Conservation (phyloP, 2,329 filamentous ascomycete genomes). For the Hypoxylon sp. region DNA sequence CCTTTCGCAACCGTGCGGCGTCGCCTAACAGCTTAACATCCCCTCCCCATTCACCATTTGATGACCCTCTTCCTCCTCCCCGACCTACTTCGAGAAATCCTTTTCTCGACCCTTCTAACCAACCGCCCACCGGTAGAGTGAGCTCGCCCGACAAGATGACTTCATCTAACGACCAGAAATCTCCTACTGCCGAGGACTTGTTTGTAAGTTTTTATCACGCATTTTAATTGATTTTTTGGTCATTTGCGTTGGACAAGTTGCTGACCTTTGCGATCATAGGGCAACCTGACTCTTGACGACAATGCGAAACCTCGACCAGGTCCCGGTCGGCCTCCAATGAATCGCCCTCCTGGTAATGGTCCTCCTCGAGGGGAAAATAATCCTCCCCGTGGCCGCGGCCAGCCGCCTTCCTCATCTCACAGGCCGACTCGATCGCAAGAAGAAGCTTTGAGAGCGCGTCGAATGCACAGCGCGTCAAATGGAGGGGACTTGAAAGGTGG, state of each 20-base stretch:
- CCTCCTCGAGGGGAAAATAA: conserved; percentile 64
- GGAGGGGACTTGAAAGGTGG: conserved; percentile 54
- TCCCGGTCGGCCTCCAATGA: conserved; percentile 54
- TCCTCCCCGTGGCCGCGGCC: conserved; percentile 62
- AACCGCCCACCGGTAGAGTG: conserved; percentile 51
- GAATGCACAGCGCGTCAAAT: conserved; percentile 54
- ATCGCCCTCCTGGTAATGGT: conserved; percentile 58
- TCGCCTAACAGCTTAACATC: conserved; percentile 67
- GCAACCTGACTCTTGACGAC: conserved; percentile 77
- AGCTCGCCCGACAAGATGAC: conserved; percentile 67
- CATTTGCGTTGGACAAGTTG: conserved; percentile 48
- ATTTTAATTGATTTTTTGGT: background rate
- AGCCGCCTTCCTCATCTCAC: conserved; percentile 65
- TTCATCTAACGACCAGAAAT: conserved; percentile 63
- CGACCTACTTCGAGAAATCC: conserved; percentile 81
- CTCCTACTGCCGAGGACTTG: conserved; percentile 76
- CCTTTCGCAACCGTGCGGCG: conserved; percentile 80
- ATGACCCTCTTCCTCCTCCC: conserved; percentile 69
- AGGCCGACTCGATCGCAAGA: conserved; percentile 77
- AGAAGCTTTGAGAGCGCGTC: conserved; percentile 70
- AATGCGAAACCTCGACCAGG: conserved; percentile 53
- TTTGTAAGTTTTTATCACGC: conserved; percentile 74
- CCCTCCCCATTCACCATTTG: conserved; percentile 69
- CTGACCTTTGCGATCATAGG: conserved; percentile 63
- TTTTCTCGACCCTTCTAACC: conserved; percentile 73